These are phyloP conservation scores for Brettanomyces custersianus DNA, from an alignment of 805 yeast genomes.

Conservation along the genomic window DNA sequence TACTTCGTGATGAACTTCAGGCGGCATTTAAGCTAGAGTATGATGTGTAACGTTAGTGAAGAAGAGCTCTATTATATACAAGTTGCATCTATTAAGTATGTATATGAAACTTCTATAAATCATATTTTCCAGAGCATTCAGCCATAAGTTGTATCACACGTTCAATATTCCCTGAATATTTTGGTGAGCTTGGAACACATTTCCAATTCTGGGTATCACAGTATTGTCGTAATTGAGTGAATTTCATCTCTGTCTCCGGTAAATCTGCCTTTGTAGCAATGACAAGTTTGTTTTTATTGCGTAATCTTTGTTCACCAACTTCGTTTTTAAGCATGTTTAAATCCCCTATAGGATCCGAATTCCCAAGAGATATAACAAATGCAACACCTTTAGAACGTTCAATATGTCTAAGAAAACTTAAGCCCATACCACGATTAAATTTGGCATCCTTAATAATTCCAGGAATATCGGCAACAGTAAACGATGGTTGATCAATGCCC, in stretches of 20 bases:
- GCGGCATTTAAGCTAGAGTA: slow-evolving; percentile 8
- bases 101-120: slow-evolving; percentile 1
- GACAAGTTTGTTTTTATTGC: slow-evolving; percentile 56
- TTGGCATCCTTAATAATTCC: slow-evolving; percentile 89
- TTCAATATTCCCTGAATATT: slow-evolving; percentile 63
- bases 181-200: slow-evolving; percentile 79
- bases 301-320: slow-evolving; percentile 55
- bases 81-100: not conserved
- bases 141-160: slow-evolving; percentile 66
- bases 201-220: slow-evolving; percentile 49
- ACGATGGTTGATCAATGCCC: slow-evolving; percentile 55
- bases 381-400: slow-evolving; percentile 88
- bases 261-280: slow-evolving; percentile 95
- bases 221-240: slow-evolving; percentile 31
- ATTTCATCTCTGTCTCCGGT: slow-evolving; percentile 43
- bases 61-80: slow-evolving; percentile 1
- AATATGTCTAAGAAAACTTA: slow-evolving; percentile 84
- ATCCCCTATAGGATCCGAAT: slow-evolving; percentile 57
- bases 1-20: slow-evolving; percentile 35
- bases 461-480: slow-evolving; percentile 96
- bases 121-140: slow-evolving; percentile 33
- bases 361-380: slow-evolving; percentile 74
- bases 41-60: slow-evolving; percentile 1
- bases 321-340: slow-evolving; percentile 56
- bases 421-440: slow-evolving; percentile 82